phyloP scores from a whole-genome alignment of 306 rosid genomes.

The Astragalus glycyphyllos region DNA sequence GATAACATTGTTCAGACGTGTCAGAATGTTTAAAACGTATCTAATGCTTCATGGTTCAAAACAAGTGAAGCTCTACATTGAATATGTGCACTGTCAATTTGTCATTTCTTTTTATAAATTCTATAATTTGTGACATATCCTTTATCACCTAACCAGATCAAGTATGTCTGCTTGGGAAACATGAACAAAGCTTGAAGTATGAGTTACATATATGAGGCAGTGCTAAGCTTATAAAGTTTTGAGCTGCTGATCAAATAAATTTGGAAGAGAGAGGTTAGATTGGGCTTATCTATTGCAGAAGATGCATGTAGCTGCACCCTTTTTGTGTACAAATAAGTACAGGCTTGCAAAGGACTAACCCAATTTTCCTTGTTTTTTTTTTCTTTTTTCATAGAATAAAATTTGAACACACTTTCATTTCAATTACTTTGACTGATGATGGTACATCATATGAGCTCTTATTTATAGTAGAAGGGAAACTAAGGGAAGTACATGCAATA shows the following conservation, averaged over 20 bases:
- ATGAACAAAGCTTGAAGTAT: constrained; percentile 65
- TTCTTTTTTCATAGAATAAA: not conserved
- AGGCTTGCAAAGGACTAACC: constrained; percentile 3
- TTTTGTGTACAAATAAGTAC: constrained; percentile 35
- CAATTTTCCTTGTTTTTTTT: not conserved
- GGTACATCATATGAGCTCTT: too few relatives aligned
- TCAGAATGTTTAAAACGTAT: not conserved
- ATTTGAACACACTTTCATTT: too few relatives aligned
- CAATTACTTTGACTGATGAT: too few relatives aligned
- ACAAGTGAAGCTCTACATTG: constrained; percentile 8
- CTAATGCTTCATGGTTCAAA: constrained; percentile 1
- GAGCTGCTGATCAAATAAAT: constrained; percentile 5
- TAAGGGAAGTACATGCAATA: too few relatives aligned
- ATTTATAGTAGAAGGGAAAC: too few relatives aligned
- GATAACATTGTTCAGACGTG: not conserved
- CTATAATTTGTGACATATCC: constrained; percentile 6
- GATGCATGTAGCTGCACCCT: constrained; percentile 7
- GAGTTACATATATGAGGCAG: constrained; percentile 21
- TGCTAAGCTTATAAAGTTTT: constrained; percentile 23
- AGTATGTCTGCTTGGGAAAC: constrained; percentile 92
- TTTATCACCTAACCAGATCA: constrained; percentile 56
- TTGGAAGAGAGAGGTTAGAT: constrained; percentile 36
- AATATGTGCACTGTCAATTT: constrained; percentile 1
- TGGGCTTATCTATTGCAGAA: constrained; percentile 13
- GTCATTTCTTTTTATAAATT: constrained; percentile 13